Conservation (phyloP, 805 yeast genomes). For the Sugiyamaella qingdaonensis region DNA sequence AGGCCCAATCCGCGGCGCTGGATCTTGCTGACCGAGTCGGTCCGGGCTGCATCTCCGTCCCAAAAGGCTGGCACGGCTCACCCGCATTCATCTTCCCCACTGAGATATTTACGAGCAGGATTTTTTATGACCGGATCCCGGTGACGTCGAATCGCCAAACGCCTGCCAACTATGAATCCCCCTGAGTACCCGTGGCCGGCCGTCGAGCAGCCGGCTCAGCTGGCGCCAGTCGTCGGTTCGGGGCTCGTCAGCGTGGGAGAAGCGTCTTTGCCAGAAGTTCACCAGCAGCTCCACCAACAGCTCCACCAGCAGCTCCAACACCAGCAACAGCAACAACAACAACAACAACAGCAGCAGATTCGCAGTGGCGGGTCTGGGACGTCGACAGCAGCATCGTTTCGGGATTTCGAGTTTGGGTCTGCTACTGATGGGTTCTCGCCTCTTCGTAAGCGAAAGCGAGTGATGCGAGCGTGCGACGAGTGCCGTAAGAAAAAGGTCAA, state of each 20-base stretch:
- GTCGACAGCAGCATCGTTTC: neutral
- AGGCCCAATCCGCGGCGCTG: too few species aligned
- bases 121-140: too few species aligned
- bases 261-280: neutral
- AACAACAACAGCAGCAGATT: neutral
- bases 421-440: neutral
- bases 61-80: too few species aligned
- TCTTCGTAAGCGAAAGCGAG: conserved; percentile 50
- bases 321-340: neutral
- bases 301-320: neutral
- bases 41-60: too few species aligned
- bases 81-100: too few species aligned
- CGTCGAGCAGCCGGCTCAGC: neutral
- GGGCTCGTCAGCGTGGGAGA: neutral
- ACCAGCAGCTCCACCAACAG: neutral
- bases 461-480: conserved; percentile 70
- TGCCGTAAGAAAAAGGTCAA: conserved; percentile 74
- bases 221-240: neutral
- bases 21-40: too few species aligned
- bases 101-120: too few species aligned
- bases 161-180: neutral
- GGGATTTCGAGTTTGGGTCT: neutral
- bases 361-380: neutral
- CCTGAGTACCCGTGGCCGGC: neutral
- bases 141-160: too few species aligned